Base-by-base conservation (phyloP, 176 grass and related monocot species). In the Raddia guianensis region DNA sequence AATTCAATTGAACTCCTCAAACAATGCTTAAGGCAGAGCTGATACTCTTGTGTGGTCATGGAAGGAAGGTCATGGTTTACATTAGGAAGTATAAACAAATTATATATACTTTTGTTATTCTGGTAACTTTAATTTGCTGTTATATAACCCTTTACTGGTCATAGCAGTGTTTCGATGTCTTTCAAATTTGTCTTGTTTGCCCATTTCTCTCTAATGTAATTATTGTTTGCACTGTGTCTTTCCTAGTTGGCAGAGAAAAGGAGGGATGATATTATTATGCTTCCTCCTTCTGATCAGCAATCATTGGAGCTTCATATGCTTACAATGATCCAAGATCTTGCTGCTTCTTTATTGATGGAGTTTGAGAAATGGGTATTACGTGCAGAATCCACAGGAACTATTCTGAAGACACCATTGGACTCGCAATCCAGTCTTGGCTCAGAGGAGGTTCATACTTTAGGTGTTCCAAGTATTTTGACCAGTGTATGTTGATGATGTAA, bases 291-390 rank as follows among this genome's bases (percentile, higher is more conserved):
- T 16, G 96, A 99, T 93, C 84, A 82, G 63, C 85, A 93, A 46
- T 92, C 92, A 5, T 80, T 93, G 79, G 96, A 99, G 78, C 86
- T 95, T 93, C 96, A 95, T 76, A 95, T 99, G 96, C 79, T 95
- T 61, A 95, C 93, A 48, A 95, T 99, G 96, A 84, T 95, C 68
- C 96, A 99, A 95, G 91, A 99, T 75, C 96, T 99, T 27, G 72
- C 96, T 43, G 90, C 96, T 84, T 95, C 92, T 56, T 58, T 99
- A 75, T 75, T 99, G 83, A 99, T 99, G 96, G 92, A 99, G 72
- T 99, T 99, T 84, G 96, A 99, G 78, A 99, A 99, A 87, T 99
- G 96, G 92, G 92, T 99, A 81, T 86, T 99, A 74, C 92, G 92
- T 7, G 93, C 96, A 49, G 96, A 99, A 83, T 99, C 96, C 9